phyloP scores from a whole-genome alignment of 768 basidiomycete species.

The Suillus alpinus region DNA sequence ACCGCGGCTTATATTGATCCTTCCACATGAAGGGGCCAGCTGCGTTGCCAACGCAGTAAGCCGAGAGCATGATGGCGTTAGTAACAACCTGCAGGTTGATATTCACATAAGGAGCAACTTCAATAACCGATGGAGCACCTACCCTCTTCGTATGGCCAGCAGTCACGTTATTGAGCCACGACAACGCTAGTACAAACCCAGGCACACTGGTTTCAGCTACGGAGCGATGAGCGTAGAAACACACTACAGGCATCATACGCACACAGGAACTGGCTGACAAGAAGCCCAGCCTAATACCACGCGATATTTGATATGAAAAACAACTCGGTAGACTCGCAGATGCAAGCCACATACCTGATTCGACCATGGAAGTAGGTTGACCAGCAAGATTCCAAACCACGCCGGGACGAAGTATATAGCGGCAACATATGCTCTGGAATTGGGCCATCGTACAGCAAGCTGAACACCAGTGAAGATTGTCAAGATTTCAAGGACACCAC shows the following conservation, averaged over 20 bases:
- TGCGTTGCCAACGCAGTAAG: constrained; percentile 59
- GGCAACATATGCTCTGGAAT: constrained; percentile 55
- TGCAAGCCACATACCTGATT: constrained; percentile 53
- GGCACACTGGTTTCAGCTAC: constrained; percentile 43
- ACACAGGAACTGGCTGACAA: constrained; percentile 56
- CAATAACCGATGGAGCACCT: constrained; percentile 31
- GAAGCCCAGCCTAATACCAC: constrained; percentile 1
- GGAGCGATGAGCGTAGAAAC: background rate
- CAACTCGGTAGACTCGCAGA: constrained; percentile 6
- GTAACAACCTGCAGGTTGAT: constrained; percentile 7
- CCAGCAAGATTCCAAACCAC: constrained; percentile 52
- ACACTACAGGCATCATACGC: constrained; percentile 3
- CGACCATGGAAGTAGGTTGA: constrained; percentile 57
- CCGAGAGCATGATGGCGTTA: constrained; percentile 65
- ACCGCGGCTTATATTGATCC: constrained; percentile 58
- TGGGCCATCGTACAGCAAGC: constrained; percentile 46
- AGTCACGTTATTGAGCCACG: constrained; percentile 59
- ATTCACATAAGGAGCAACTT: background rate
- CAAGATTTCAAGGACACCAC: constrained; percentile 57
- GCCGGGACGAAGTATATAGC: constrained; percentile 59
- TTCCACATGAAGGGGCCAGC: constrained; percentile 75
- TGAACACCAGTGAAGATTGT: constrained; percentile 62
- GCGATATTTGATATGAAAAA: background rate
- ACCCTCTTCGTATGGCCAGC: constrained; percentile 65
- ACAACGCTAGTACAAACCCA: constrained; percentile 53